Base-by-base conservation (phyloP, 2,329 filamentous ascomycete genomes). In the Aspergillus floridensis region DNA sequence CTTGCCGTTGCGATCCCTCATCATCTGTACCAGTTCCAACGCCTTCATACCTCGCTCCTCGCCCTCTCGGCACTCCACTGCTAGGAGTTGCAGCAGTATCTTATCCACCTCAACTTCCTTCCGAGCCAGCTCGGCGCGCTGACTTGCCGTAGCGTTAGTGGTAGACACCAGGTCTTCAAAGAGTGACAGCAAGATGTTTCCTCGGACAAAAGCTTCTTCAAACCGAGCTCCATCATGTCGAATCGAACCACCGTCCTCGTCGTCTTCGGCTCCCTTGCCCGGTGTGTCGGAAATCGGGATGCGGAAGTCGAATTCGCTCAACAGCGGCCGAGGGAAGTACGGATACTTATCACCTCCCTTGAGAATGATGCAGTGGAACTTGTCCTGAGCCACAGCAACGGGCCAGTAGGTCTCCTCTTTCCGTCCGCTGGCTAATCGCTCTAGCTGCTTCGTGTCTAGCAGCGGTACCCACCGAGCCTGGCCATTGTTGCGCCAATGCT, bases 311-410 rank as follows among this genome's bases (percentile, higher is more conserved):
- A 99, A 99, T 74, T 99, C 95, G 47, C 89, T 93, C 38, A 99
- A 87, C 41, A 97, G 80, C 2, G 92, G 93, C 10, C 90, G 88
- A 11, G 92, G 95, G 78, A 93, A 98, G 79, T 95, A 97, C 0
- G 93, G 93, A 71, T 97, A 91, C 71, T 89, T 86, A 72, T 99
- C 95, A 38, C 90, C 90, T 63, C 95, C 95, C 78, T 99, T 99
- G 71, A 99, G 87, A 68, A 99, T 98, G 77, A 99, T 97, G 79
- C 96, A 99, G 81, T 98, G 93, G 76, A 99, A 99, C 70, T 90
- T 93, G 70, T 90, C 84, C 68, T 93, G 87, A 2, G 93, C 92
- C 1, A 98, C 93, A 0, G 95, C 95, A 32, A 99, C 91, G 1
- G 95, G 95, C 85, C 93, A 99, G 80, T 99, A 99, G 0, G 83